Evolutionary conservation across 345 rosid genomes (phyloP).

Genomic region (Populus pruinosa): DNA sequence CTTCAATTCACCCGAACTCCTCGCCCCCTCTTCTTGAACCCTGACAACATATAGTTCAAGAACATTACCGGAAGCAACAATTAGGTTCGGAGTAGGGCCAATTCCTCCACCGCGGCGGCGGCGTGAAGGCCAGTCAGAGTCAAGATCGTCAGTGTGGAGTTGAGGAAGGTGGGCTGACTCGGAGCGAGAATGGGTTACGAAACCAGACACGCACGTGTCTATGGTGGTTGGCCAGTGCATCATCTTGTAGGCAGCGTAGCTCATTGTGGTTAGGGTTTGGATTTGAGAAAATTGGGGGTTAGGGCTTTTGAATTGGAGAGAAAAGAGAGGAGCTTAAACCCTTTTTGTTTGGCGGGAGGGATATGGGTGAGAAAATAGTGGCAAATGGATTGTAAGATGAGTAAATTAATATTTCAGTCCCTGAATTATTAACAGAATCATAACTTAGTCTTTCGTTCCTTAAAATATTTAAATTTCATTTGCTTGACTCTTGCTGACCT

Average conservation of each 20-base stretch:
- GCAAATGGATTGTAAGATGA: no score
- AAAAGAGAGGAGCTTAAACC: not conserved
- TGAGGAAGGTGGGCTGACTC: conserved; percentile 43
- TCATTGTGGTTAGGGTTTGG: conserved; percentile 46
- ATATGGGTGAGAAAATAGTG: no score
- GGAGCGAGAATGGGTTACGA: conserved; percentile 66
- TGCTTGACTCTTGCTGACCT: no score
- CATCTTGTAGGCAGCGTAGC: conserved; percentile 95
- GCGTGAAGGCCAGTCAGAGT: conserved; percentile 67
- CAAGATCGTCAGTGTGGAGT: conserved; percentile 38
- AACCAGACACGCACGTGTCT: conserved; percentile 80
- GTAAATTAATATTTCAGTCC: no score
- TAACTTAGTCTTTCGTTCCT: no score
- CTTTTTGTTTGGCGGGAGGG: no score
- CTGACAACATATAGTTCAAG: conserved; percentile 82
- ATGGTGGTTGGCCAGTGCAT: conserved; percentile 96
- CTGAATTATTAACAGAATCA: no score
- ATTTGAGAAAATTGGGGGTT: not conserved
- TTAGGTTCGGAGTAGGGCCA: conserved; percentile 71
- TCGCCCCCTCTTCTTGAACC: conserved; percentile 65
- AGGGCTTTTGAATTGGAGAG: not conserved
- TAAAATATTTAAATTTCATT: no score
- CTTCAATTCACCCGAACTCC: conserved; percentile 41
- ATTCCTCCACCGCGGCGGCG: conserved; percentile 52
- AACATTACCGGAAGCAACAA: conserved; percentile 69